Base-by-base conservation (phyloP, 2,329 filamentous ascomycete species). In the Ceratocystis cubensis region DNA sequence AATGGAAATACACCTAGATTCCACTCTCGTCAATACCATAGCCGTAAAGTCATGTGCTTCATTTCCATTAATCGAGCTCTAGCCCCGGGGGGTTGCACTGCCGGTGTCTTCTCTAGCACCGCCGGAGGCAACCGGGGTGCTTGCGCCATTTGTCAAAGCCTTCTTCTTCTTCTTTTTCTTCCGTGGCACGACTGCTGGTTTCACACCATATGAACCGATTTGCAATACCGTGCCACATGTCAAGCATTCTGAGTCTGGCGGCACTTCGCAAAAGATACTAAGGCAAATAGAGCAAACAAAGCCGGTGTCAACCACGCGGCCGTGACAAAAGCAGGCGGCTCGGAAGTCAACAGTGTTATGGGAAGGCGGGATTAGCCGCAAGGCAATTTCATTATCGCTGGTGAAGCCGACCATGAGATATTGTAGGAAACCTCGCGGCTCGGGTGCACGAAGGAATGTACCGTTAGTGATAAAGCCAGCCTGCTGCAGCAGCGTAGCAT, bases 311-410 rank as follows among this genome's bases (percentile, higher is more conserved):
- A 99, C 88, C 22, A 97, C 91, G 45, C 84, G 85, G 63, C 93
- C 83, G 76, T 99, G 94, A 74, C 94, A 99, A 78, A 99, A 99
- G 74, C 94, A 99, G 2, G 94, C 94, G n/a, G 95, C 93, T 56
- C 94, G 85, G 75, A 99, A 99, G 76, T 99, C 95, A 56, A 99
- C 91, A 57, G 88, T 86, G 66, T 92, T 88, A 46, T 90, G 87
- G 6, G 88, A 90, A 0, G 94, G 92, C 3, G 88, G 79, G 53
- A 96, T 82, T 53, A 99, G 78, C 67, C 87, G 82, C 59, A 81
- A 74, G 56, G 81, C 78, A 48, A 80, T 79, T 66, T 80, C 77
- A 59, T 77, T 78, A 70, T 82, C 80, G 71, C 94, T 88, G 0
- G 91, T 87, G 73, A 96, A 94, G 30, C 87, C 91, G 77, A 96